Conservation (phyloP, 2,329 filamentous ascomycete species). For the Dactylellina sp. region DNA sequence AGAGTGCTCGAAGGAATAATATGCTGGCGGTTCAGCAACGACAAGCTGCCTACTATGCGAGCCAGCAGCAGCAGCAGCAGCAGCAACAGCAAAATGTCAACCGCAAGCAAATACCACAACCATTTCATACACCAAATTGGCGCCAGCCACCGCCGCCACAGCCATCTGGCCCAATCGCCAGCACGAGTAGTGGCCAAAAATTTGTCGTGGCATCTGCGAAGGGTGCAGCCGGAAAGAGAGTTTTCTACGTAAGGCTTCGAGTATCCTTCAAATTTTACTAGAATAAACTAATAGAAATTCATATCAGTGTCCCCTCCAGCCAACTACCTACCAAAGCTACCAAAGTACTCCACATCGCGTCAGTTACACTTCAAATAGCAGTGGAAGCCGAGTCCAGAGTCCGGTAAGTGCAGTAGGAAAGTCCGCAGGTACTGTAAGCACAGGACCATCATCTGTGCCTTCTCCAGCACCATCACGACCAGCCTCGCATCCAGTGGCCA, state of each 20-base stretch:
- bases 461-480: background rate
- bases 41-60: slow-evolving; percentile 27
- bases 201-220: slow-evolving; percentile 52
- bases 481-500: background rate
- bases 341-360: slow-evolving; percentile 42
- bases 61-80: slow-evolving; percentile 21
- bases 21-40: slow-evolving; percentile 24
- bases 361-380: slow-evolving; percentile 30
- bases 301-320: slow-evolving; percentile 42
- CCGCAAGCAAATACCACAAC: slow-evolving; percentile 21
- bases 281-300: background rate
- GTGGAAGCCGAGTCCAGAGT: slow-evolving; percentile 7
- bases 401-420: slow-evolving; percentile 7
- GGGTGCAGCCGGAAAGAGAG: slow-evolving; percentile 31
- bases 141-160: slow-evolving; percentile 41
- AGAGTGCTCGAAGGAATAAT: slow-evolving; percentile 21
- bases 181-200: slow-evolving; percentile 47
- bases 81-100: slow-evolving; percentile 19
- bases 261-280: background rate
- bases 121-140: slow-evolving; percentile 42
- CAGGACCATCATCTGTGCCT: slow-evolving; percentile 1
- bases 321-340: slow-evolving; percentile 37
- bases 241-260: slow-evolving; percentile 50
- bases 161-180: slow-evolving; percentile 43
- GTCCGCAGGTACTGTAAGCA: background rate